Percentiles rank a stretch among this genome's conserved stretches.
Conservation (phyloP, 768 basidiomycete species). For the Butyriboletus loyo region DNA sequence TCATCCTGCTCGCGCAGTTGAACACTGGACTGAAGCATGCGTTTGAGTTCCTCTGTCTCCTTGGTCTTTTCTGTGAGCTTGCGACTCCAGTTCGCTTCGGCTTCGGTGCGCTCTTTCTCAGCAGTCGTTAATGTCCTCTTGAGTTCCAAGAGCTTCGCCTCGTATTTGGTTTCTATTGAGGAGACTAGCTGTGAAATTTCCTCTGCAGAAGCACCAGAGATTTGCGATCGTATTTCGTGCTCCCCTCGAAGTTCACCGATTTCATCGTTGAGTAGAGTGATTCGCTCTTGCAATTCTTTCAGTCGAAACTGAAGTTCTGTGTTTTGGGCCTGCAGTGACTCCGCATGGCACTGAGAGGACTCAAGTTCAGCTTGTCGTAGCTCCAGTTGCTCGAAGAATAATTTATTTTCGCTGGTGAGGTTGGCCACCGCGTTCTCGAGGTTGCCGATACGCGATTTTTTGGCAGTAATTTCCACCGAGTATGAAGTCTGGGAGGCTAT, state of each 20-base stretch:
- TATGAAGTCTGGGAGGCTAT: conserved; percentile 53
- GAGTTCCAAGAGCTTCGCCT: conserved; percentile 70
- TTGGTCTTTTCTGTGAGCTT: conserved; percentile 75
- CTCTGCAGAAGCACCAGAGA: conserved; percentile 48
- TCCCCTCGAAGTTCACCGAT: conserved; percentile 60
- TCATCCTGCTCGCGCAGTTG: conserved; percentile 62
- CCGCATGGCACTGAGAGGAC: conserved; percentile 71
- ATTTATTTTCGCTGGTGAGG: conserved; percentile 70
- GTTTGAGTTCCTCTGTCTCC: conserved; percentile 74
- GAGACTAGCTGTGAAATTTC: conserved; percentile 73
- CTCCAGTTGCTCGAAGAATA: conserved; percentile 84
- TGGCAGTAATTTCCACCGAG: conserved; percentile 60
- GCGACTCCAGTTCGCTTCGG: conserved; percentile 85
- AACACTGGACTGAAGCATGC: conserved; percentile 51
- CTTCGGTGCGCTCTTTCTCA: conserved; percentile 84
- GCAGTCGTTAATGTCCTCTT: conserved; percentile 55
- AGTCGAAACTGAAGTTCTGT: conserved; percentile 86
- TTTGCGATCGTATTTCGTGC: conserved; percentile 43
- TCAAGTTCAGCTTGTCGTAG: conserved; percentile 88
- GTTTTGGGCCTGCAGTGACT: conserved; percentile 71
- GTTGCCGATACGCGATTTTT: conserved; percentile 58
- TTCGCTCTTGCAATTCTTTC: conserved; percentile 73
- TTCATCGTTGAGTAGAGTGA: conserved; percentile 69
- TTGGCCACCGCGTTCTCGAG: conserved; percentile 71
- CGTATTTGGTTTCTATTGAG: conserved; percentile 73